A percentile compares a stretch with the other conserved stretches of the same genome.
These are phyloP conservation scores for Phaeophleospora eucalypticola DNA, from an alignment of 2,329 filamentous ascomycete species.

Conservation along the genomic window DNA sequence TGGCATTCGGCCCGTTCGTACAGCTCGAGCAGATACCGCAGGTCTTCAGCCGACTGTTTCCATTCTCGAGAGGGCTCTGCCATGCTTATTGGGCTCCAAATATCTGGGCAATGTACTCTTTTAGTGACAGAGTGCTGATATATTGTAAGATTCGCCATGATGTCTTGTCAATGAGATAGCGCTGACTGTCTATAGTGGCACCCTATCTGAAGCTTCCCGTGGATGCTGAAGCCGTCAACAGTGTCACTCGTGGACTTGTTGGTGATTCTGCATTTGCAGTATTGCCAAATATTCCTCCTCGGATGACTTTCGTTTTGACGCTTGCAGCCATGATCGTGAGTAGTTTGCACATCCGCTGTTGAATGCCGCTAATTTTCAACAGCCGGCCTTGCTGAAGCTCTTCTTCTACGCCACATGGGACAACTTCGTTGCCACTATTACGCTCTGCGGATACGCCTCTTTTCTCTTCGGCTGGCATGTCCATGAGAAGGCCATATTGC, in stretches of 20 bases:
- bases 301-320: slow-evolving; percentile 76
- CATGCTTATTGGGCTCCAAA: slow-evolving; percentile 99
- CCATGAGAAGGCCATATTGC: slow-evolving; percentile 91
- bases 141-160: slow-evolving; percentile 53
- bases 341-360: neutral
- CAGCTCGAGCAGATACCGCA: slow-evolving; percentile 78
- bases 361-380: slow-evolving; percentile 2
- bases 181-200: slow-evolving; percentile 55
- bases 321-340: slow-evolving; percentile 70
- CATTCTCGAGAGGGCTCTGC: slow-evolving; percentile 87
- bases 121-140: slow-evolving; percentile 78
- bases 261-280: slow-evolving; percentile 93
- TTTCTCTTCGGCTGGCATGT: slow-evolving; percentile 99
- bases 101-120: slow-evolving; percentile 94
- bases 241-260: slow-evolving; percentile 87
- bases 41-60: slow-evolving; percentile 79
- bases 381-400: slow-evolving; percentile 73
- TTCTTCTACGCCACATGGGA: slow-evolving; percentile 81
- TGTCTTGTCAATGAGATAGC: neutral
- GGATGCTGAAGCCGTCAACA: slow-evolving; percentile 70
- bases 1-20: slow-evolving; percentile 87
- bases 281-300: slow-evolving; percentile 77
- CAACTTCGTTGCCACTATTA: slow-evolving; percentile 81
- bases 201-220: slow-evolving; percentile 73
- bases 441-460: slow-evolving; percentile 89